A percentile compares a stretch with the other conserved stretches of the same genome.
Evolutionary conservation across 257 asterid species (phyloP).

Genomic region (Nicotiana knightiana): DNA sequence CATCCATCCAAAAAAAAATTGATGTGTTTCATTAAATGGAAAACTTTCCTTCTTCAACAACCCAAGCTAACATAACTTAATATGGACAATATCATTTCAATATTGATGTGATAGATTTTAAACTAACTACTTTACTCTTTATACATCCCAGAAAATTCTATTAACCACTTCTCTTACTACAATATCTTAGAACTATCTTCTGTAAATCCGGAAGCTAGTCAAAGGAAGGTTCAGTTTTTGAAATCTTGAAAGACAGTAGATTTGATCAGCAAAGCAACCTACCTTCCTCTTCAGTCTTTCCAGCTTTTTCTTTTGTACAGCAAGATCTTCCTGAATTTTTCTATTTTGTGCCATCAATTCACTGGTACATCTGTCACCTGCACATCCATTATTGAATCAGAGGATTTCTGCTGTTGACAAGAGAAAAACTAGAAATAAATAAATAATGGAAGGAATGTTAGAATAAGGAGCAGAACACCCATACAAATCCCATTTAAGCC

Average conservation of each 20-base stretch:
- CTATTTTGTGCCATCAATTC: conserved; percentile 50
- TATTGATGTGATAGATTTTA: background rate
- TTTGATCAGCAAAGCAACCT: conserved; percentile 3
- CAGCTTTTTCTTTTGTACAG: conserved; percentile 57
- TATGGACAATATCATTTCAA: background rate
- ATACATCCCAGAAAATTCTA: background rate
- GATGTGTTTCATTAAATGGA: background rate
- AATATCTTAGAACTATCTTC: background rate
- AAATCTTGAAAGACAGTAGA: background rate
- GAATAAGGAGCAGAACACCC: background rate
- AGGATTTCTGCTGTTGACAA: conserved; percentile 12
- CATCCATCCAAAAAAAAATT: background rate
- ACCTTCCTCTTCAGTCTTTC: conserved; percentile 75
- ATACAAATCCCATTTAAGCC: background rate
- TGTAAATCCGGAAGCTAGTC: background rate
- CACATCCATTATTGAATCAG: conserved; percentile 16
- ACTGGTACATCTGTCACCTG: conserved; percentile 43
- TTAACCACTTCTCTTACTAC: background rate
- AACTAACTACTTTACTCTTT: background rate
- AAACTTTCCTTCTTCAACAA: background rate
- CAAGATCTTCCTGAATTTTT: conserved; percentile 49
- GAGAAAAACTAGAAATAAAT: background rate
- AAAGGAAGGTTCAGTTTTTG: background rate
- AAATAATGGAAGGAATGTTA: background rate
- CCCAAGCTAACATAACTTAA: background rate